Base-by-base conservation (phyloP, 1,284 basidiomycete species). In the Wallemia hederae region DNA sequence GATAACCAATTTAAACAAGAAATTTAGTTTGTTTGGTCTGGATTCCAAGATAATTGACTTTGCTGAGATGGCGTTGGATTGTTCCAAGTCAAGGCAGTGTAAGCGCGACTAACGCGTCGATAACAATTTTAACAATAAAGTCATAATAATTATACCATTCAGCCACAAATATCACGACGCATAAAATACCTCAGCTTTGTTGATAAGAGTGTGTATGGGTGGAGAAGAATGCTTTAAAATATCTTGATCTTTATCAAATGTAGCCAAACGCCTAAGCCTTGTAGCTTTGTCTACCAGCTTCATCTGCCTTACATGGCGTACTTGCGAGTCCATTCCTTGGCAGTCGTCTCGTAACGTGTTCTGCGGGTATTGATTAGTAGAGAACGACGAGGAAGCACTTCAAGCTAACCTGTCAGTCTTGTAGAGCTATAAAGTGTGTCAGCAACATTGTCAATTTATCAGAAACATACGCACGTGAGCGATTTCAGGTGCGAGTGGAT, bases 271-370 rank as follows among this genome's bases (percentile, higher is more conserved):
- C n/a, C n/a, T n/a, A n/a, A n/a, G n/a, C n/a, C n/a, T n/a, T n/a
- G n/a, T n/a, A n/a, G n/a, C n/a, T n/a, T n/a, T 49, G 11, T 7
- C 14, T 49, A 49, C 5, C 3, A 7, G 14, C 9, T 33, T 49
- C 22, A 11, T 49, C 39, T 7, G 22, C 14, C 39, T 56, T 56
- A 49, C 27, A 58, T 55, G 1, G 77, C 86, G 69, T 68, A 92
- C 88, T 92, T 92, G 79, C 88, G 81, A 71, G 89, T 90, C 89
- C 89, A 94, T 76, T 94, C 90, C 74, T 88, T 78, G 56, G 90
- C 90, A 27, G 87, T 94, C 64, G 86, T 83, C 73, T 94, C 90
- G 71, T 94, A 94, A 68, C 87, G 80, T 65, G 84, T 75, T 67
- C 87, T 81, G 72, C 22, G 3, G 11, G n/a, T 5, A 3, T 49